These are phyloP conservation scores for Crassisporium funariophilum DNA, from an alignment of 768 basidiomycete species.

Conservation along the genomic window DNA sequence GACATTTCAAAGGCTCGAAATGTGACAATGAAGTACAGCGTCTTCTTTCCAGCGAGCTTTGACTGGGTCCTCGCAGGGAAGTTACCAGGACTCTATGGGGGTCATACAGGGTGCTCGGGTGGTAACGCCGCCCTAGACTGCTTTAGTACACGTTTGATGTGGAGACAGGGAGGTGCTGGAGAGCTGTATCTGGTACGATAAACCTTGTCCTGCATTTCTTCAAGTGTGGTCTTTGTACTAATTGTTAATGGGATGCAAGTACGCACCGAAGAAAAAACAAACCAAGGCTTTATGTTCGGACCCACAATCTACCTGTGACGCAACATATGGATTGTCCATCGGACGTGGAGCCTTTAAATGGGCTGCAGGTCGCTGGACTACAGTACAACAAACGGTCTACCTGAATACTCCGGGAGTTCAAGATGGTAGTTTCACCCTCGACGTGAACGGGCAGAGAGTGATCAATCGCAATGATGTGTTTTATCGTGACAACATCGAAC, in stretches of 20 bases:
- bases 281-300: slow-evolving; percentile 58
- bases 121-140: slow-evolving; percentile 72
- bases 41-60: slow-evolving; percentile 77
- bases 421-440: slow-evolving; percentile 65
- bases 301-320: slow-evolving; percentile 62
- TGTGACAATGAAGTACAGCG: slow-evolving; percentile 66
- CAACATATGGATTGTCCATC: slow-evolving; percentile 71
- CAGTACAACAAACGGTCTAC: slow-evolving; percentile 63
- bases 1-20: slow-evolving; percentile 48
- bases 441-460: slow-evolving; percentile 59
- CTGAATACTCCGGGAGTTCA: slow-evolving; percentile 76
- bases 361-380: slow-evolving; percentile 68
- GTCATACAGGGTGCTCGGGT: slow-evolving; percentile 69
- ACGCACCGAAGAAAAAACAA: slow-evolving; percentile 75
- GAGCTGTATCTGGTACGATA: slow-evolving; percentile 75
- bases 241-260: slow-evolving; percentile 45
- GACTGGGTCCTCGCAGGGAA: slow-evolving; percentile 84
- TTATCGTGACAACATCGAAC: slow-evolving; percentile 58
- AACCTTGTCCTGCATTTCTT: neutral
- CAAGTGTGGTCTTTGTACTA: neutral
- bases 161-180: slow-evolving; percentile 65
- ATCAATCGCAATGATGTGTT: slow-evolving; percentile 60
- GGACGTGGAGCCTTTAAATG: slow-evolving; percentile 74
- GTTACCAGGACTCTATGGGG: slow-evolving; percentile 79
- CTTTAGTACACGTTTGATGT: slow-evolving; percentile 88